Conservation (phyloP, 306 rosid species). For the Cucumis sativus region DNA sequence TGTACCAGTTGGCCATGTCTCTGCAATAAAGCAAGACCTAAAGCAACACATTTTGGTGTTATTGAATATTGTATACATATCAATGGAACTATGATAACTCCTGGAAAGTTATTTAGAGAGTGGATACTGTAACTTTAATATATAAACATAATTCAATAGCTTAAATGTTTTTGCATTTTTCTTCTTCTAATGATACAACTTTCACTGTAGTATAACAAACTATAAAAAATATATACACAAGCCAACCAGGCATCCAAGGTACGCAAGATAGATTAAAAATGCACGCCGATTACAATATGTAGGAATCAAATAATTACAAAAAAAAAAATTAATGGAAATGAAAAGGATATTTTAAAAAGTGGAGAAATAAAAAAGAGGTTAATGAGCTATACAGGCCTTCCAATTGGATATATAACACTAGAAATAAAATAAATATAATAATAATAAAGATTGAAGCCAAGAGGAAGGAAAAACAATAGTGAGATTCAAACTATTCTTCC, state of each 20-base stretch:
- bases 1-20: constrained; percentile 29
- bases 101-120: background rate
- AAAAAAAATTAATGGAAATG: background rate
- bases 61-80: background rate
- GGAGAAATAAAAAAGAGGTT: background rate
- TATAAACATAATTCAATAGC: background rate
- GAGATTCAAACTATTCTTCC: background rate
- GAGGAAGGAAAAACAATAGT: background rate
- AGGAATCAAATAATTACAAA: background rate
- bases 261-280: background rate
- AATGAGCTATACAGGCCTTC: background rate
- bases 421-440: background rate
- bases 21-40: constrained; percentile 81
- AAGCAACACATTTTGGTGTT: constrained; percentile 11
- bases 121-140: background rate
- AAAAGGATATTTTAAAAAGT: background rate
- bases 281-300: background rate
- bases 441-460: background rate
- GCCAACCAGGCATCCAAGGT: background rate
- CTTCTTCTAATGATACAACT: background rate
- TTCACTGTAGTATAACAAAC: background rate
- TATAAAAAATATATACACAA: background rate
- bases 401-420: background rate
- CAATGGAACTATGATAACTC: background rate
- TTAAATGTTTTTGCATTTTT: background rate